Evolutionary conservation across 2,329 filamentous ascomycete species (phyloP), one percentile per base, ranked within the genome.

Genomic region (Myriosclerotinia curreyana): DNA sequence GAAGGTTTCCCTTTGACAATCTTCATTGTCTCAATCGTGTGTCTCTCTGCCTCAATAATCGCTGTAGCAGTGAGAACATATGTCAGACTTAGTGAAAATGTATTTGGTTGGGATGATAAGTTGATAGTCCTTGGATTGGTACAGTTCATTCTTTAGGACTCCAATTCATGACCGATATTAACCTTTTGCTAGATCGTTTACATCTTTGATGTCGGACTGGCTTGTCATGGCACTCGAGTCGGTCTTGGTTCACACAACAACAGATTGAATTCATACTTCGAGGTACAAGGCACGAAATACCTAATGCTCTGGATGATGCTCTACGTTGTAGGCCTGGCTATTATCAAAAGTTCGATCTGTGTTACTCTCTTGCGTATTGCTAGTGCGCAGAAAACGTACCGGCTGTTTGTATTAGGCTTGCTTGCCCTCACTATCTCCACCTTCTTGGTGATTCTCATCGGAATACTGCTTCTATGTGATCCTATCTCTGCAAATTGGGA

Each of bases 281-380:
- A 22, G 9, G 50, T 66, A 8, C 38, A 70, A 50, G 63, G 59
- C 14, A 64, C 51, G 17, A 71, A 69, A 44, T 71, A 69, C 49
- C 65, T 69, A 14, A 51, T 60, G 46, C 46, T 60, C 22, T 60
- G 58, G 58, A 40, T 71, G 68, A 52, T 70, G 64, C 14, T 71
- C 11, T 71, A 71, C 36, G 61, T 69, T 12, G 3, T 66, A n/a
- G 65, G 55, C 9, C 65, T 71, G 2, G 60, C 62, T 12, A 50
- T 68, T 14, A 68, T 71, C 65, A 71, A 71, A 55, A 66, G 61
- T 40, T 71, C 68, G 28, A 66, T 71, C 50, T 71, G 68, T 36
- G 61, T 69, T 15, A 71, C 69, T 15, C 40, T 71, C 17, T 59
- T 67, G 17, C 69, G 69, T 14, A 66, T 69, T 34, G 65, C 63